phyloP scores from a whole-genome alignment of 169 alveolate genomes.

The Besnoitia besnoiti region DNA sequence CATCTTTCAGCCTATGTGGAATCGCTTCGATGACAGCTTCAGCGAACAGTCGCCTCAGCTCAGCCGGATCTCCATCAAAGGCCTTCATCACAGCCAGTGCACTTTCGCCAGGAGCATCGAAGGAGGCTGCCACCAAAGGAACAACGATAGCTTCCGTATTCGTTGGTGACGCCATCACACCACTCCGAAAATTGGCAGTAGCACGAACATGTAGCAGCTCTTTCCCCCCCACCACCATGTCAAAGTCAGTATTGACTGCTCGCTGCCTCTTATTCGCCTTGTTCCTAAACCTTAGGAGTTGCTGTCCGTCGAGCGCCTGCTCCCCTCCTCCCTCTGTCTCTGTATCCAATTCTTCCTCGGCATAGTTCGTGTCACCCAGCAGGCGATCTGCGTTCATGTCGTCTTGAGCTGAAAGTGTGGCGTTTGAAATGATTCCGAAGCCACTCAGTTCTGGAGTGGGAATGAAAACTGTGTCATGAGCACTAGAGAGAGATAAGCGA shows the following conservation, averaged over 20 bases:
- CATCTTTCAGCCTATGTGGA: neutral
- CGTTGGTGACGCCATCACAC: neutral
- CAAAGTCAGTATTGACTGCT: neutral
- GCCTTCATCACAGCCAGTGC: neutral
- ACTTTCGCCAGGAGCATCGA: conserved; percentile 35
- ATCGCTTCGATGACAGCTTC: conserved; percentile 14
- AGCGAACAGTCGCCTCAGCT: neutral
- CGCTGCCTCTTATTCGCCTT: neutral
- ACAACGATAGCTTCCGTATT: neutral
- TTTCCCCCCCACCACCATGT: neutral
- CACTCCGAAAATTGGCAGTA: neutral
- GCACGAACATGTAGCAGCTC: neutral
- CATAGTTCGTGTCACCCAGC: neutral
- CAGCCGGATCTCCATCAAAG: neutral
- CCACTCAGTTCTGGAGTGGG: neutral
- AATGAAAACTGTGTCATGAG: neutral
- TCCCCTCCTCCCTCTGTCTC: neutral
- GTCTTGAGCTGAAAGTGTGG: too few species aligned
- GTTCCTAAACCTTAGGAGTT: neutral
- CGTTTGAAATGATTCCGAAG: too few species aligned
- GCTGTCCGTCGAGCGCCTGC: conserved; percentile 14
- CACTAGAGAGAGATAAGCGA: neutral
- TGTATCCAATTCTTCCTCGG: neutral
- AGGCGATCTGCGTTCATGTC: neutral
- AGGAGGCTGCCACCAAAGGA: conserved; percentile 34